Base-by-base conservation (phyloP, 108 stramenopile species). In the Nitzschia sp. region DNA sequence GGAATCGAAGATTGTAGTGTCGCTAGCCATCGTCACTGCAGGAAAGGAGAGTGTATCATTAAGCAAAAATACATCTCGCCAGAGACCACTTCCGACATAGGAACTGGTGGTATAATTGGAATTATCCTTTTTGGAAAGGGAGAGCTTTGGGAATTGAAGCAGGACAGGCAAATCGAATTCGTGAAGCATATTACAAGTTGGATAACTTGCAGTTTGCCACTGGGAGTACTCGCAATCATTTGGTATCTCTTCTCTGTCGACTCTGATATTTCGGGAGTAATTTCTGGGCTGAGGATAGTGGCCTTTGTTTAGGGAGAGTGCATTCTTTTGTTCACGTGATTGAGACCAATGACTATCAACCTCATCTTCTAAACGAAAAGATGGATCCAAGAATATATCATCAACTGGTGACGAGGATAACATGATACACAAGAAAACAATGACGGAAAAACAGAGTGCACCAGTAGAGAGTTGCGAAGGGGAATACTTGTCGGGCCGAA, bases 161-260 rank as follows among this genome's bases (percentile, higher is more conserved):
- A 67, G 73, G 42, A 53, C 48, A 42, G 57, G 9, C 10, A 81
- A 64, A 80, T 88, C 87, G 54, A 90, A 74, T 67, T 90, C 86
- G 66, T 93, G 91, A 20, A 93, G 63, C 19, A 74, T 71, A 65
- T 88, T 89, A 58, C 91, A 90, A 72, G 72, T 85, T 1, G 87
- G 85, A 67, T 74, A 86, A 52, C 76, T 63, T 20, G 63, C 67
- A 10, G 57, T 70, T 78, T 89, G 88, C 91, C 91, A 93, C 26
- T 29, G 10, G 51, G 56, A 54, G 37, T 59, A 59, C n/a, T 59
- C 38, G 19, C 57, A 59, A 59, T 39, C 57, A 59, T 59, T n/a
- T 59, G 46, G 46, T 17, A 48, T 48, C 2, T 48, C 14, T 3
- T 48, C 17, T 15, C 17, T 48, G 6, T 48, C 17, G 46, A 17